phyloP scores from a whole-genome alignment of 805 yeast species.

The Candida wancherniae region DNA sequence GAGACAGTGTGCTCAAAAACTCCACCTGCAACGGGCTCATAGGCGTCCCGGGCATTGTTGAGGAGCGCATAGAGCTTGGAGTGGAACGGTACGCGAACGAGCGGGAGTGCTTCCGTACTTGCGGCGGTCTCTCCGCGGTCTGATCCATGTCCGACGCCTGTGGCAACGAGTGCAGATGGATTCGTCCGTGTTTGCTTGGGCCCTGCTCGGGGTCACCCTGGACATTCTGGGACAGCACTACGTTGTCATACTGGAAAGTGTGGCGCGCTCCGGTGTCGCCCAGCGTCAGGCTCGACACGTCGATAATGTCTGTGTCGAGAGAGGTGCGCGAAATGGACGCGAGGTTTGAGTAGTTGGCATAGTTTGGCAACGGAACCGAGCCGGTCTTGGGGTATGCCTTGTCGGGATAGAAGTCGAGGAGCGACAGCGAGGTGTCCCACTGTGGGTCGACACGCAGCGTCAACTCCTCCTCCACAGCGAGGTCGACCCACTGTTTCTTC shows the following conservation, averaged over 20 bases:
- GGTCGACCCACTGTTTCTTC: slow-evolving; percentile 9
- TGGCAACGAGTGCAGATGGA: slow-evolving; percentile 15
- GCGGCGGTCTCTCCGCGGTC: slow-evolving; percentile 2
- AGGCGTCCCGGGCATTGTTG: slow-evolving; percentile 11
- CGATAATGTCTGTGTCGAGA: slow-evolving; percentile 5
- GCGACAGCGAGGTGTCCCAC: slow-evolving; percentile 6
- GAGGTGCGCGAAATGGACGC: slow-evolving; percentile 4
- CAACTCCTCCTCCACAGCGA: slow-evolving; percentile 7
- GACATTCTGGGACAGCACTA: no score
- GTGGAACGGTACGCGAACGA: slow-evolving; percentile 11
- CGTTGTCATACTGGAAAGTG: no score
- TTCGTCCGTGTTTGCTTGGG: slow-evolving; percentile 5
- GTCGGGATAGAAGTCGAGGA: slow-evolving; percentile 1
- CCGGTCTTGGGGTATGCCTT: slow-evolving; percentile 2
- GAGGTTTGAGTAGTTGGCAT: slow-evolving; percentile 1
- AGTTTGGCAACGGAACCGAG: not conserved
- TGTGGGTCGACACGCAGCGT: not conserved
- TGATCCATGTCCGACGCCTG: slow-evolving; percentile 2
- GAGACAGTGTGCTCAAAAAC: slow-evolving; percentile 28
- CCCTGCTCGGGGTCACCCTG: not conserved
- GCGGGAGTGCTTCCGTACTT: slow-evolving; percentile 9
- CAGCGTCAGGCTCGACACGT: not conserved
- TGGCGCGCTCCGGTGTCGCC: not conserved
- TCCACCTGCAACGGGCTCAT: slow-evolving; percentile 12
- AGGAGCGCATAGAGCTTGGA: slow-evolving; percentile 7